Evolutionary conservation across 148 eudicot genomes (phyloP), one percentile per base, ranked within the genome.

Genomic region (Polygonum aviculare): DNA sequence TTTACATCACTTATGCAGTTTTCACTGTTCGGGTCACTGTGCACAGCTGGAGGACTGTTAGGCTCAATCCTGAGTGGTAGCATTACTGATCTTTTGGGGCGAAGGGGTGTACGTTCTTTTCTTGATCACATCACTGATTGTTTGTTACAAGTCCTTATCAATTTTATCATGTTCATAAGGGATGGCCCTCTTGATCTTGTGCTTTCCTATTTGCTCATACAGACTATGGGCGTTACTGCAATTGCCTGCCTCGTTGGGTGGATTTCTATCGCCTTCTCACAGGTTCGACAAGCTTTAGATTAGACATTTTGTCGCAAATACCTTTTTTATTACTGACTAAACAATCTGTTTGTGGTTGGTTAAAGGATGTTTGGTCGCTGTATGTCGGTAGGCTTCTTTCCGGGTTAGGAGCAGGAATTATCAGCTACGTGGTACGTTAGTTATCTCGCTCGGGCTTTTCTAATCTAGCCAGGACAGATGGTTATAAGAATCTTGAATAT

Each of bases 11-110:
- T 19, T 15, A 1, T 84, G 81, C 75, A 85, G 87, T 85, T 44
- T 78, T 85, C 87, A 51, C 19, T 85, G 22, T 85, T 85, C 31
- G 82, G 78, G 74, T 82, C 87, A 15, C 69, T 82, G 18, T 5
- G 36, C 33, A 74, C 72, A 49, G 63, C 80, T 19, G 85, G 87
- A 49, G 83, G 75, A 7, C 51, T 60, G 69, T n/a, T 85, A 18
- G 83, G 83, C 48, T 72, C 85, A 8, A 15, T 82, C 41, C 31
- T 80, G 12, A 72, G 83, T 69, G 85, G 87, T 5, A 81, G 74
- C 71, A 18, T 80, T 62, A 69, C 77, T 9, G 87, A 85, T 77
- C 77, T 22, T 73, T 69, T 81, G 18, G 87, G 87, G 26, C 75
- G 87, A 16, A 79, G 50, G 77, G 63, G 62, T 62, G 87, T 84